Evolutionary conservation across 1,139 yeast genomes (phyloP).

Genomic region (Suhomyces choctaworum): DNA sequence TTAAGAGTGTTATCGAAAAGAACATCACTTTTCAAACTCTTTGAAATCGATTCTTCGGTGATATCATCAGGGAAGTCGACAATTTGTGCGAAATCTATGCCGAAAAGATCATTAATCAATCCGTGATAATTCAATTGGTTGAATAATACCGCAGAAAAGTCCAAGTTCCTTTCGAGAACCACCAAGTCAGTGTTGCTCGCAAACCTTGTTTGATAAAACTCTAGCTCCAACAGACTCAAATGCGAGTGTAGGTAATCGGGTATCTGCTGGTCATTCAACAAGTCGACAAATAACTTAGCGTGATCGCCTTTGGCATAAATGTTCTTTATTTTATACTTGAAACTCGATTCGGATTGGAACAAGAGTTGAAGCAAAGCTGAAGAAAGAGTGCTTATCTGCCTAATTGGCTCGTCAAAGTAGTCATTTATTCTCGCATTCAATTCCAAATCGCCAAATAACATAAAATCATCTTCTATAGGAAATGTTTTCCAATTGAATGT

Average conservation of each 20-base stretch:
- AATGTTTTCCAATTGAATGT: constrained; percentile 35
- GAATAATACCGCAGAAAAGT: constrained; percentile 67
- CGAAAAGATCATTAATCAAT: constrained; percentile 69
- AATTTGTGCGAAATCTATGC: constrained; percentile 25
- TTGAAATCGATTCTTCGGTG: constrained; percentile 2
- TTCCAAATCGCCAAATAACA: constrained; percentile 5
- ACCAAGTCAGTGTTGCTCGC: constrained; percentile 60
- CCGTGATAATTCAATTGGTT: constrained; percentile 85
- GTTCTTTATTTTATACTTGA: constrained; percentile 35
- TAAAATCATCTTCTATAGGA: constrained; percentile 34
- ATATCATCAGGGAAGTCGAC: constrained; percentile 26
- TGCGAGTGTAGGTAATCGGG: constrained; percentile 33
- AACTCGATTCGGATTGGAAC: constrained; percentile 17
- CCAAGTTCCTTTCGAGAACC: constrained; percentile 76
- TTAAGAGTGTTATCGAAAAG: constrained; percentile 45
- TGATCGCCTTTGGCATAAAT: constrained; percentile 44
- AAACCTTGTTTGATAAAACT: constrained; percentile 36
- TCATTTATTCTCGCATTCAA: constrained; percentile 22
- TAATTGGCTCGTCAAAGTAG: constrained; percentile 40
- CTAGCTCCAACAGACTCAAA: constrained; percentile 36
- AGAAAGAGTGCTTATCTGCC: constrained; percentile 31
- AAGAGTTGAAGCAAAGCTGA: constrained; percentile 26
- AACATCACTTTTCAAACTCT: constrained; percentile 7
- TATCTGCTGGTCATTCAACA: constrained; percentile 24
- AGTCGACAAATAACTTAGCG: constrained; percentile 31